Base-by-base conservation (phyloP, 129 eudicot species). In the Calendula officinalis region DNA sequence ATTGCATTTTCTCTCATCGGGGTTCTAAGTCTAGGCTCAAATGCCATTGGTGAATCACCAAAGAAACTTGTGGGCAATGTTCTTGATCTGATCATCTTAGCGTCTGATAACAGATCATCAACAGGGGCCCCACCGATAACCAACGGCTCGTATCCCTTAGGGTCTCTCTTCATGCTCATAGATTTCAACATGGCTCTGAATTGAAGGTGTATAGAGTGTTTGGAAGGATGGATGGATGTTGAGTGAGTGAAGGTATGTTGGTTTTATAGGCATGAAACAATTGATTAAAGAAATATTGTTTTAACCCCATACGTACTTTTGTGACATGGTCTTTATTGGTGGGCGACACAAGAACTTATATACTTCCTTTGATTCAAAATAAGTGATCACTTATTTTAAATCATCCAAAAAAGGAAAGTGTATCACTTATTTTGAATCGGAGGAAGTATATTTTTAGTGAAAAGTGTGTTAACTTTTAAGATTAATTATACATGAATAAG, bases 121-220 rank as follows among this genome's bases (percentile, higher is more conserved):
- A 66, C 71, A 0, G 61, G 14, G 38, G 71, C 47, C 27, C 77
- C 90, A 0, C 81, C 84, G 17, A 22, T 60, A 5, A 41, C 64
- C 53, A 88, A 69, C 42, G 58, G 78, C 57, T 84, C 86, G 48
- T 88, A 88, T 6, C 96, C 96, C 49, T 12, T 22, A 60, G 11
- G 9, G 8, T 80, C 58, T 70, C 74, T 74, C 39, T 85, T 62
- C 32, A 73, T 84, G 69, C 86, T 88, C 7, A 84, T 50, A 53
- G 86, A 77, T 64, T 89, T 84, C 5, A 88, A 82, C 96, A 88
- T 80, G 76, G 71, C 77, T 75, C 10, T 22, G 30, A 22, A 22
- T 22, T 30, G 2, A 15, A 5, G 3, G 8, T 16, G 37, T 17
- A 39, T n/a, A n/a, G 51, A 13, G 52, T 7, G 32, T 16, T 10